Evolutionary conservation across 202 grass and related monocot species (phyloP), one percentile per base, ranked within the genome.

Genomic region (Musa balbisiana): DNA sequence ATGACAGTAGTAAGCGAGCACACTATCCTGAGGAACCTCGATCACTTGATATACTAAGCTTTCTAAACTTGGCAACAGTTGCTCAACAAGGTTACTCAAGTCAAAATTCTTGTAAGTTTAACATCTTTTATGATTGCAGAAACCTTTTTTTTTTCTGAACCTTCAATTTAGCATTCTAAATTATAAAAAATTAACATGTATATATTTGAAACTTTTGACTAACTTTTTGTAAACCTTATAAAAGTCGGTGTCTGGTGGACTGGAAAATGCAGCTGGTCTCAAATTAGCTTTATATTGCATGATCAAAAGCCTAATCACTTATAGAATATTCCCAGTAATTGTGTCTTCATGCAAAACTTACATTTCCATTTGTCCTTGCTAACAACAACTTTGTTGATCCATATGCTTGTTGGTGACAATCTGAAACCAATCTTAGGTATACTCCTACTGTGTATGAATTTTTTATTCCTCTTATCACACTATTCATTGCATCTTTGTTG

Each of bases 31-130:
- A 82, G 81, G 80, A 83, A 51, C 76, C 83, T 73, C 89, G 74
- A 49, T 94, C 94, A 27, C 94, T 94, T 76, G 91, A 98, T 77
- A 80, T 98, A 72, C 59, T 88, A 73, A 90, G 82, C 83, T 79
- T 98, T 20, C 76, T 77, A 76, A 89, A 94, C 85, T 80, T 98
- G 83, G 83, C 85, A 68, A 87, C 72, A 80, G 15, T 80, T 73
- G 51, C 81, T 83, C 69, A 81, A 58, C 63, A 52, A 71, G 72
- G 68, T 73, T 74, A 76, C 75, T 66, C 29, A 33, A 79, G 53
- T 72, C 49, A 51, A 78, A 68, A 62, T 14, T 51, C 73, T 83
- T 66, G 90, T 97, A 72, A 82, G 82, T 76, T 84, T 55, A 81
- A 51, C 20, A 74, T 69, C 26, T 73, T 65, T 52, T 16, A 19